phyloP scores from a whole-genome alignment of 129 eudicot genomes.

The Saposhnikovia divaricata region DNA sequence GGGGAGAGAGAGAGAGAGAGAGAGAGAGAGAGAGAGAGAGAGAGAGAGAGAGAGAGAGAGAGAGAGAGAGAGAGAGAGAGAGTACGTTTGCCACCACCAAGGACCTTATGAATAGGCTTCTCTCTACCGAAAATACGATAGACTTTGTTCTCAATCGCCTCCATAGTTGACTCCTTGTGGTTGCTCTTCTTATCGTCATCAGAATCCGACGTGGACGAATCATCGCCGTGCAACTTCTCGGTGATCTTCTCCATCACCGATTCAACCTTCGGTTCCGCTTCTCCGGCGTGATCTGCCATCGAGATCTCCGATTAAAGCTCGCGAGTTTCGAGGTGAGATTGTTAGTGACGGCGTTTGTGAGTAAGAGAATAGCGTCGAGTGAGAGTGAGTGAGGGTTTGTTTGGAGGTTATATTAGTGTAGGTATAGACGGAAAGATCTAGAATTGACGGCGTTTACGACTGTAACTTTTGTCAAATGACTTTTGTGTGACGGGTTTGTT shows the following conservation, averaged over 20 bases:
- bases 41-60: neutral
- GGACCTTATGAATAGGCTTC: conserved; percentile 54
- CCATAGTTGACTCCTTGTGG: conserved; percentile 30
- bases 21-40: neutral
- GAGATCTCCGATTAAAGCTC: neutral
- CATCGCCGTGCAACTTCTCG: conserved; percentile 14
- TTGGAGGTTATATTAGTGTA: neutral
- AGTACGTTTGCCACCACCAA: conserved; percentile 76
- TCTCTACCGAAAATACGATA: conserved; percentile 61
- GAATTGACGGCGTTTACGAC: neutral
- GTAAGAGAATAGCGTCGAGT: neutral
- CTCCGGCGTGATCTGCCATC: conserved; percentile 9
- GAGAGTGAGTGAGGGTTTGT: neutral
- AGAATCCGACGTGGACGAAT: conserved; percentile 13
- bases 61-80: neutral
- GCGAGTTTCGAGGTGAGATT: neutral
- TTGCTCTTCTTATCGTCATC: conserved; percentile 11
- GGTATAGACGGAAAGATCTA: neutral
- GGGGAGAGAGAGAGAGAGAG: neutral
- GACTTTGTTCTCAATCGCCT: conserved; percentile 49
- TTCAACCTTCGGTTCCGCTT: neutral
- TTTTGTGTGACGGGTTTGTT: neutral
- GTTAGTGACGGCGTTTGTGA: neutral
- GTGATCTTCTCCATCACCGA: conserved; percentile 22
- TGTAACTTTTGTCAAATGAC: neutral